A percentile compares a stretch with the other conserved stretches of the same genome.
phyloP scores from a whole-genome alignment of 73 alveolate species.

The Tetrahymena malaccensis region DNA sequence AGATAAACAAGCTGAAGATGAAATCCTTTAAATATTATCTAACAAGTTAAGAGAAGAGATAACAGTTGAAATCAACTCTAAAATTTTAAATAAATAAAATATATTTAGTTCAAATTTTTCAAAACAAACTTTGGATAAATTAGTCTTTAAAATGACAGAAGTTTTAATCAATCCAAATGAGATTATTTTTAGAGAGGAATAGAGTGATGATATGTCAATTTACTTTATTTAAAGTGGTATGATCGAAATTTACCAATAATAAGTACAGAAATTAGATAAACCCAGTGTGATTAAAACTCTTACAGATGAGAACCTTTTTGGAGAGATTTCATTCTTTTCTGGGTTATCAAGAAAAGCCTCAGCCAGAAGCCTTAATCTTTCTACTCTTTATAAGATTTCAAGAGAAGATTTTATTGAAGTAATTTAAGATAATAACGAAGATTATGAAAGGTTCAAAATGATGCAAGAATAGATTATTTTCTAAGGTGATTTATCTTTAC shows the following conservation, averaged over 20 bases:
- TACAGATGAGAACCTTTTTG: slow-evolving; percentile 1
- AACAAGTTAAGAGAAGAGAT: not conserved
- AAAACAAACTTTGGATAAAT: not conserved
- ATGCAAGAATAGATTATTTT: not conserved
- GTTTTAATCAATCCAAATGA: not conserved
- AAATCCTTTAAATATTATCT: not conserved
- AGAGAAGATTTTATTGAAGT: not conserved
- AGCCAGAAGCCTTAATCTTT: not conserved
- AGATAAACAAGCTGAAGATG: not conserved
- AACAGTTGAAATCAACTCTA: not conserved
- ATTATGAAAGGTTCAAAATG: not conserved
- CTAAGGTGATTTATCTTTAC: not conserved
- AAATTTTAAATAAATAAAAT: not conserved
- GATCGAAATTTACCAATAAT: not conserved
- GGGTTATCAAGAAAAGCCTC: slow-evolving; percentile 24
- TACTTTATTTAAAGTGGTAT: not conserved
- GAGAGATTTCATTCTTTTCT: slow-evolving; percentile 16
- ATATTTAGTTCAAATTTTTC: not conserved
- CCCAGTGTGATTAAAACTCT: not conserved
- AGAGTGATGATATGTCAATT: not conserved
- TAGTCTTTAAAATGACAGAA: not conserved
- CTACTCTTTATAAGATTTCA: not conserved
- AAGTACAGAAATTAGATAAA: not conserved
- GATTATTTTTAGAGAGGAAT: not conserved
- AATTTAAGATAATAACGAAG: not conserved